These are phyloP conservation scores for Trichoderma virens DNA, from an alignment of 495 filamentous ascomycete species.

Conservation along the genomic window DNA sequence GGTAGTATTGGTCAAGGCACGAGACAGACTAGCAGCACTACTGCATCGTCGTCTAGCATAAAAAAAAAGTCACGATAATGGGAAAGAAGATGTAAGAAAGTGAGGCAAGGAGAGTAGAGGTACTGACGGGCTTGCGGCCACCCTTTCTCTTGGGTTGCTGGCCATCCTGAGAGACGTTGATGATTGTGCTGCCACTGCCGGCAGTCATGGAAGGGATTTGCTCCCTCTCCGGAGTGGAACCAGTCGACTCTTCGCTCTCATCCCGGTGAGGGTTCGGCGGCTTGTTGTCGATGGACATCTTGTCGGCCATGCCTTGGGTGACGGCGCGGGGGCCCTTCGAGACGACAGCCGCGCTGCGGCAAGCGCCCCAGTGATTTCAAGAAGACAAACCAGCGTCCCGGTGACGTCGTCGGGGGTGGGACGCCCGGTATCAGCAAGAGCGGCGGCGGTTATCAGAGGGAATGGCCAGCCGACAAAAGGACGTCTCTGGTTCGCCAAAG, in stretches of 20 bases:
- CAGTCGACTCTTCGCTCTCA: constrained; percentile 48
- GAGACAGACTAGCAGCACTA: background rate
- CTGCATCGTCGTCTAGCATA: background rate
- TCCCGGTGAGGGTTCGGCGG: constrained; percentile 32
- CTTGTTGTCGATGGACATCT: constrained; percentile 54
- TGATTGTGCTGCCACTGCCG: constrained; percentile 23
- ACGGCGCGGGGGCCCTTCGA: constrained; percentile 14
- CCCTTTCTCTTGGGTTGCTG: constrained; percentile 80
- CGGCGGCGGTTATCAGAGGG: constrained; percentile 9
- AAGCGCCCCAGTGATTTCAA: constrained; percentile 22
- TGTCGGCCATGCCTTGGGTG: constrained; percentile 42
- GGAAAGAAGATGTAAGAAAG: background rate
- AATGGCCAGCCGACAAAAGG: constrained; percentile 7
- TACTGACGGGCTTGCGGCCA: constrained; percentile 88
- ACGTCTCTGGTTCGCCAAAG: constrained; percentile 9
- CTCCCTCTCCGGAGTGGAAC: constrained; percentile 46
- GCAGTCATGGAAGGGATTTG: constrained; percentile 21
- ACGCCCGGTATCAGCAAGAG: constrained; percentile 8
- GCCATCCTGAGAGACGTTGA: constrained; percentile 30
- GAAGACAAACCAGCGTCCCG: constrained; percentile 1
- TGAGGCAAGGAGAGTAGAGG: constrained; percentile 14
- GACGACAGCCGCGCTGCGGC: constrained; percentile 25
- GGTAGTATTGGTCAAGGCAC: background rate
- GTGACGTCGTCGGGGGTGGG: constrained; percentile 12
- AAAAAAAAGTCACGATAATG: background rate